A percentile compares a stretch with the other conserved stretches of the same genome.
These are phyloP conservation scores for Helichrysum umbraculigerum DNA, from an alignment of 129 eudicot genomes.

Conservation along the genomic window DNA sequence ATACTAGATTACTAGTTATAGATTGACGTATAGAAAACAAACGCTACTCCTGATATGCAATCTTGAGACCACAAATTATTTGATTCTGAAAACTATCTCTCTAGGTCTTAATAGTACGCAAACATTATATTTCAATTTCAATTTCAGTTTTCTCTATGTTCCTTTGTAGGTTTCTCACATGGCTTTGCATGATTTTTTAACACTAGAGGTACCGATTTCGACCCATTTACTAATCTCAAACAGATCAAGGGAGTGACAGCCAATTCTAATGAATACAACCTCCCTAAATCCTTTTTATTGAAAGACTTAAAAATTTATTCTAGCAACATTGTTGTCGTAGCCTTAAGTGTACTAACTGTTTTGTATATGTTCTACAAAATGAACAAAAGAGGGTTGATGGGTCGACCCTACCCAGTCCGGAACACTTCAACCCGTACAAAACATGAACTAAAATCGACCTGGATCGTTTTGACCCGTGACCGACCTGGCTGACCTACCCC, in stretches of 20 bases:
- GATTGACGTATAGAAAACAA: not conserved
- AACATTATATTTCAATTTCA: not conserved
- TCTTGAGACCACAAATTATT: not conserved
- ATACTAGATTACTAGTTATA: not conserved
- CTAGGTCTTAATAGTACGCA: not conserved
- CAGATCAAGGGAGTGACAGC: not conserved
- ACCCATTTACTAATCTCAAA: slow-evolving; percentile 3
- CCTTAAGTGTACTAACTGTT: not conserved
- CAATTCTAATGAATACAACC: not conserved
- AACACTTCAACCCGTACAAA: not conserved
- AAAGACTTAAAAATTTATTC: not conserved
- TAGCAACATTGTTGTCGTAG: not conserved
- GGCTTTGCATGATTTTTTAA: not conserved
- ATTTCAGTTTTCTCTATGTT: not conserved
- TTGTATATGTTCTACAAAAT: not conserved
- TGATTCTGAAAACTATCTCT: not conserved
- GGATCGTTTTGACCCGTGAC: not conserved
- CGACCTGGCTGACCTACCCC: not conserved
- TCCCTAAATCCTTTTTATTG: not conserved
- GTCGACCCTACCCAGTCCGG: not conserved
- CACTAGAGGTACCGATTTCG: not conserved
- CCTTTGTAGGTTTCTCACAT: not conserved
- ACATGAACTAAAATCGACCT: not conserved
- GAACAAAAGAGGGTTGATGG: not conserved
- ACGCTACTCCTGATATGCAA: not conserved